These are phyloP conservation scores for Pestalotiopsis fici DNA, from an alignment of 2,329 filamentous ascomycete genomes.

Conservation along the genomic window DNA sequence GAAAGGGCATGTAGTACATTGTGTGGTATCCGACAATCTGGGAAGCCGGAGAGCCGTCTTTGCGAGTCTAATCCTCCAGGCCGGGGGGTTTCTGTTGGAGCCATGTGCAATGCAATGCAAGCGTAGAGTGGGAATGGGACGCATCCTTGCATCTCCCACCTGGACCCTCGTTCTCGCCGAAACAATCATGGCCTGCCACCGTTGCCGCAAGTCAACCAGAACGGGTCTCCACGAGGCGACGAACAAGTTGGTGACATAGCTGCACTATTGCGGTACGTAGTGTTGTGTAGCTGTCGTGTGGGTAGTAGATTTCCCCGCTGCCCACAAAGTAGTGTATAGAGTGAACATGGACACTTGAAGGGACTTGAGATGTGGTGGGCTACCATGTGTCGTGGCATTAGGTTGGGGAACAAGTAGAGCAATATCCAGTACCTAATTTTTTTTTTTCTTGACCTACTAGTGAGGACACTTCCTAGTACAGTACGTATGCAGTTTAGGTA, in stretches of 20 bases:
- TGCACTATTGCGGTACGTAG: neutral
- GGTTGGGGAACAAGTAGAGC: neutral
- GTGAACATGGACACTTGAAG: too few relatives aligned
- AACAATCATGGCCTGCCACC: neutral
- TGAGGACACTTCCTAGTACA: too few relatives aligned
- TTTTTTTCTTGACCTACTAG: too few relatives aligned
- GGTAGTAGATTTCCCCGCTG: neutral
- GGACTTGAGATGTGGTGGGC: neutral
- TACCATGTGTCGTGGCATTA: neutral
- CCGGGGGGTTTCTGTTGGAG: neutral
- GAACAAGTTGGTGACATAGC: neutral
- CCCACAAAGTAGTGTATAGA: neutral
- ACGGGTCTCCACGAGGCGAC: neutral
- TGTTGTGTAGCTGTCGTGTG: too few relatives aligned
- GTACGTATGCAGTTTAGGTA: neutral
- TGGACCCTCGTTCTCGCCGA: constrained; percentile 1
- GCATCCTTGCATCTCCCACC: constrained; percentile 2
- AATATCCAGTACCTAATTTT: neutral
- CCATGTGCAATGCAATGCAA: constrained; percentile 4
- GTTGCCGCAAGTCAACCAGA: neutral
- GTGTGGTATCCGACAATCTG: constrained; percentile 4
- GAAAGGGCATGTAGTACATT: neutral
- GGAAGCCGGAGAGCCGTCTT: constrained; percentile 8
- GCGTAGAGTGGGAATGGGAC: neutral
- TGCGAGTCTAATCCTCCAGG: neutral